Base-by-base conservation (phyloP, 768 basidiomycete species). In the Russula dissimulans region DNA sequence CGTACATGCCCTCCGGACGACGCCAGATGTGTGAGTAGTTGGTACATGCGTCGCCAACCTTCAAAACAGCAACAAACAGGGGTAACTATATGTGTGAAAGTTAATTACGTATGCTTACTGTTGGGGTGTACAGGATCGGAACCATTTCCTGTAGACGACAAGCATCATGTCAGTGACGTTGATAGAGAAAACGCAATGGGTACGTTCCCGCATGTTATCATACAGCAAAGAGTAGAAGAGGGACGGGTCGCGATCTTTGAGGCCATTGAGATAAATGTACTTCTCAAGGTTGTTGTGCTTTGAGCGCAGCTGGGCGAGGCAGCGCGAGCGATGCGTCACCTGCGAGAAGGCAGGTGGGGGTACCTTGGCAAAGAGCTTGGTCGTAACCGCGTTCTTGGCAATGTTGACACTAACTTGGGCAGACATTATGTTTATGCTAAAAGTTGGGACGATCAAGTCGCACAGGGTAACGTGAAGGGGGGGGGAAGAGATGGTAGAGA, bases 51-150 rank as follows among this genome's bases (percentile, higher is more conserved):
- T 66, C 65, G 32, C 65, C 65, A 45, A 66, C 65, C 65, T 66
- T 26, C 22, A 26, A 26, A 26, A 42, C 26, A 42, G 32, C 18
- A 34, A n/a, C 85, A n/a, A n/a, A n/a, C n/a, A n/a, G n/a, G n/a
- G 68, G 88, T 86, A 0, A 77, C 69, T 83, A 89, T 65, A 85
- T 89, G 62, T 84, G 81, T n/a, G 84, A 86, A 74, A 26, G 82
- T 91, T 67, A 87, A n/a, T 22, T 84, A 65, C 88, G 91, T 14
- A 90, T 67, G 92, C 89, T 92, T 36, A 95, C 91, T 9, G 89
- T 91, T 0, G 93, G 93, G 2, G 93, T 95, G 70, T 95, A 95
- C 55, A 95, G 87, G 46, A 95, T 79, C 6, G 93, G 92, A 12
- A 78, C 79, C 61, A 84, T 74, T 69, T 81, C 82, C 77, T 80